A percentile compares a stretch with the other conserved stretches of the same genome.
phyloP scores from a whole-genome alignment of 768 basidiomycete genomes.

The Pulveroboletus sp. region DNA sequence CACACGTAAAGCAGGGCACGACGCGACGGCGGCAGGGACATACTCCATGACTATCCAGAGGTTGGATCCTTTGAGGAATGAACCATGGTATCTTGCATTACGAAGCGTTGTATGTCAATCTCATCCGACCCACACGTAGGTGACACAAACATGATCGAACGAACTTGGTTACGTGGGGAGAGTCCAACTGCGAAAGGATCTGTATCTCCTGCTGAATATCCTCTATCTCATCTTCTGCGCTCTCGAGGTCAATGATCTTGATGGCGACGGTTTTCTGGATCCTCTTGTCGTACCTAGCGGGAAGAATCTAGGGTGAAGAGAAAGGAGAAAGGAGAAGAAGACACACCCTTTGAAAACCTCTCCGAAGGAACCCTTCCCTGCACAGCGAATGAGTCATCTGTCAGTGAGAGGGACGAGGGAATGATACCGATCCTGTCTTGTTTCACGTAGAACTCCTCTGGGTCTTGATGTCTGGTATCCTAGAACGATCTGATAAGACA shows the following conservation, averaged over 20 bases:
- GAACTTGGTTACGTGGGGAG: constrained; percentile 92
- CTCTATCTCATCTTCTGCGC: constrained; percentile 98
- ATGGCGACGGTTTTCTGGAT: constrained; percentile 97
- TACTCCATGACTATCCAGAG: constrained; percentile 99
- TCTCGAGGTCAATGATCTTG: constrained; percentile 99
- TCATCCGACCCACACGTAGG: constrained; percentile 27
- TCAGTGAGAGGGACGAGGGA: constrained; percentile 5
- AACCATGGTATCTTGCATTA: constrained; percentile 81
- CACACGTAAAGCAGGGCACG: constrained; percentile 7
- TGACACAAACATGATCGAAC: constrained; percentile 32
- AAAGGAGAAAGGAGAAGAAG: constrained; percentile 5
- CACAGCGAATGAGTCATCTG: constrained; percentile 14
- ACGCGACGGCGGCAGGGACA: constrained; percentile 27
- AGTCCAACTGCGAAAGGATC: constrained; percentile 94
- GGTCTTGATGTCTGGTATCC: constrained; percentile 77
- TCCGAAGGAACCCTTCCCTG: constrained; percentile 97
- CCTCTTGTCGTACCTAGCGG: constrained; percentile 77
- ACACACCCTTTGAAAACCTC: constrained; percentile 97
- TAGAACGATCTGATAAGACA: constrained; percentile 26
- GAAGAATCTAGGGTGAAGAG: constrained; percentile 1
- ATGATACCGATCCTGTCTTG: constrained; percentile 91
- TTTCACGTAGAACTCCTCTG: constrained; percentile 94
- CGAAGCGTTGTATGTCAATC: constrained; percentile 28
- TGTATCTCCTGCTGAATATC: constrained; percentile 99
- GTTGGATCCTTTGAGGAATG: constrained; percentile 90